Conservation (phyloP, 2,329 filamentous ascomycete species). For the Whalleya microplaca region DNA sequence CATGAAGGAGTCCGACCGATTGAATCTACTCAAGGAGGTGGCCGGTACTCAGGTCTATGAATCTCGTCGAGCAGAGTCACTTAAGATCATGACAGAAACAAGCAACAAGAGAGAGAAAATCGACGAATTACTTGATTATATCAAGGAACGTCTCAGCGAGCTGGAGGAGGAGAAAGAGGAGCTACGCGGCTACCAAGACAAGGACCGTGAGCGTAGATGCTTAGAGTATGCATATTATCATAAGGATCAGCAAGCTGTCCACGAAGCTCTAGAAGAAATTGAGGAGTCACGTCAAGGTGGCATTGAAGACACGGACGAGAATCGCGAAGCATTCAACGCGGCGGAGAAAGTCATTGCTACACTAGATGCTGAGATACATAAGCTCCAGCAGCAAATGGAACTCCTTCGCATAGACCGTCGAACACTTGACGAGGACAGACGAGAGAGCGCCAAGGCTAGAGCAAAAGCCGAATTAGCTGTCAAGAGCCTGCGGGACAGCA, state of each 20-base stretch:
- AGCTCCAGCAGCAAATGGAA: conserved; percentile 81
- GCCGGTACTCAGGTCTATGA: conserved; percentile 98
- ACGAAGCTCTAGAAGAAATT: conserved; percentile 77
- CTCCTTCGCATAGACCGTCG: conserved; percentile 82
- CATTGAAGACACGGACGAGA: conserved; percentile 81
- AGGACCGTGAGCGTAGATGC: conserved; percentile 88
- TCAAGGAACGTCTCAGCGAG: conserved; percentile 85
- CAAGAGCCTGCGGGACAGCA: conserved; percentile 81
- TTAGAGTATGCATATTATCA: conserved; percentile 95
- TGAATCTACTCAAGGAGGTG: conserved; percentile 95
- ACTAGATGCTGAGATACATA: conserved; percentile 78
- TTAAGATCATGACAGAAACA: conserved; percentile 97
- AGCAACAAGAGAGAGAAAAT: conserved; percentile 95
- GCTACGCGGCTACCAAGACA: conserved; percentile 89
- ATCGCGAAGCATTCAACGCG: conserved; percentile 73
- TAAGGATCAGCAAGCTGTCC: conserved; percentile 80
- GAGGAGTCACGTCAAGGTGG: conserved; percentile 82
- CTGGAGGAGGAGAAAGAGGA: conserved; percentile 98
- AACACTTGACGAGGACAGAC: conserved; percentile 88
- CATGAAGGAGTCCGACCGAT: conserved; percentile 93
- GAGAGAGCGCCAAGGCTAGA: conserved; percentile 75
- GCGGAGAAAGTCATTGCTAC: conserved; percentile 79
- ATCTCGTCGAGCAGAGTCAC: conserved; percentile 82
- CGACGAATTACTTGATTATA: conserved; percentile 87
- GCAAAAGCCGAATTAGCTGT: conserved; percentile 87